Evolutionary conservation across 2,329 filamentous ascomycete species (phyloP), one percentile per base, ranked within the genome.

Genomic region (Cercospora nicotianae): DNA sequence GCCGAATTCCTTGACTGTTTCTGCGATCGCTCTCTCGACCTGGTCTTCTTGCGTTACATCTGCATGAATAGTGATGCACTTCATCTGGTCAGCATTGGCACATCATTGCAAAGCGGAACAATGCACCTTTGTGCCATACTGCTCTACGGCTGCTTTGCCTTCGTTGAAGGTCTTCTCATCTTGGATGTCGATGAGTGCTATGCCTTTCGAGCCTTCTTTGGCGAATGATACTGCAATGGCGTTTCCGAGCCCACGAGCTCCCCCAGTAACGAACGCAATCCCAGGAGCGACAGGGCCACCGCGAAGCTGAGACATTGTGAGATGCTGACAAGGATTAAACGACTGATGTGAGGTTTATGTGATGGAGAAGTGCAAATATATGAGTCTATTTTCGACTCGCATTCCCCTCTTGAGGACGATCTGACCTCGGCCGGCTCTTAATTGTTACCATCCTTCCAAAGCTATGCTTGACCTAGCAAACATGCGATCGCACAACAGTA

Each of bases 1-100:
- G 0, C 80, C 81, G 28, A 80, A 80, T 16, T 65, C 72, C 8
- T 73, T 57, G 0, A 82, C 71, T 0, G 80, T 81, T 63, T 77
- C 55, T 7, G 69, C 64, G 7, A 80, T 72, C 12, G 79, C 74
- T 8, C 70, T 68, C 57, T 77, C 74, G 6, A 80, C 74, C 18
- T 79, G 72, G 2, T 75, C 74, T 71, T 77, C 75, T 64, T 76
- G 72, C 6, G 75, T 77, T 13, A 78, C 75, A 53, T 78, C 75
- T 18, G 69, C 69, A 28, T 66, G 68, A 28, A 75, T 75, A 2
- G 69, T 72, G 10, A 75, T 71, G 57, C 71, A 72, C 65, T 73
- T 42, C 13, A 12, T 5, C 5, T 31, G 13, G 3, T 60, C 23
- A 58, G 31, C 12, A 20, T 55, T 62, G 58, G 20, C 3, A 42